phyloP scores from a whole-genome alignment of 2,329 filamentous ascomycete genomes.

The Colletotrichum falcatum region DNA sequence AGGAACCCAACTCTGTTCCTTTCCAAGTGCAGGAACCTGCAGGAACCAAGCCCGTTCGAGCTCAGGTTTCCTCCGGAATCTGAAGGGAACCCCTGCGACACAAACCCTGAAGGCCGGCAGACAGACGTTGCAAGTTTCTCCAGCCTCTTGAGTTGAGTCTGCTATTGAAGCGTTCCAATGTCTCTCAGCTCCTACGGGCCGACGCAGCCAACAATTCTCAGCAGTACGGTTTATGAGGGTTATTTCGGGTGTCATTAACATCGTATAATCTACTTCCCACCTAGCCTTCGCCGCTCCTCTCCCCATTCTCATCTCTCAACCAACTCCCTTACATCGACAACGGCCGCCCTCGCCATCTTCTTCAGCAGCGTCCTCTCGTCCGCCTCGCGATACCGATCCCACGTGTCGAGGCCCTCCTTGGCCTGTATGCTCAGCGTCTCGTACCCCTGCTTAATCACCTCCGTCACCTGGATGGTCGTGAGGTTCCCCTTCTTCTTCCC shows the following conservation, averaged over 20 bases:
- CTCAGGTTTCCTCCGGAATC: background rate
- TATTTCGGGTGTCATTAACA: constrained; percentile 22
- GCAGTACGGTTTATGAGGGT: background rate
- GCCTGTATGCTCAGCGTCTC: constrained; percentile 93
- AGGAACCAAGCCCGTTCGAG: background rate
- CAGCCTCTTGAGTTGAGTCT: background rate
- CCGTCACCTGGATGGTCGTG: constrained; percentile 85
- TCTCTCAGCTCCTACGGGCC: too few species aligned
- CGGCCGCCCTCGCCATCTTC: constrained; percentile 83
- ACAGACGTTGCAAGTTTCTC: background rate
- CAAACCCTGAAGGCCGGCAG: background rate
- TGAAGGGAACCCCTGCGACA: background rate
- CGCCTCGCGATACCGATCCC: constrained; percentile 88
- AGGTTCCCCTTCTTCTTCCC: constrained; percentile 70
- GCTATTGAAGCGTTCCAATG: background rate
- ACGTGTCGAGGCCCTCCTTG: constrained; percentile 86
- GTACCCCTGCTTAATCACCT: constrained; percentile 96
- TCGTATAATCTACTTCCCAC: constrained; percentile 20
- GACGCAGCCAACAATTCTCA: background rate
- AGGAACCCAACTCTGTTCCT: background rate
- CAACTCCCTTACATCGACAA: constrained; percentile 68
- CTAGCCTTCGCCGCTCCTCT: background rate
- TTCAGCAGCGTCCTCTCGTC: constrained; percentile 88
- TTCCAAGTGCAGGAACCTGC: background rate
- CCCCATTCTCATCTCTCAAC: constrained; percentile 53